These are phyloP conservation scores for Rhizopus arrhizus DNA, from an alignment of 371 early-diverging fungal genomes.

Conservation along the genomic window DNA sequence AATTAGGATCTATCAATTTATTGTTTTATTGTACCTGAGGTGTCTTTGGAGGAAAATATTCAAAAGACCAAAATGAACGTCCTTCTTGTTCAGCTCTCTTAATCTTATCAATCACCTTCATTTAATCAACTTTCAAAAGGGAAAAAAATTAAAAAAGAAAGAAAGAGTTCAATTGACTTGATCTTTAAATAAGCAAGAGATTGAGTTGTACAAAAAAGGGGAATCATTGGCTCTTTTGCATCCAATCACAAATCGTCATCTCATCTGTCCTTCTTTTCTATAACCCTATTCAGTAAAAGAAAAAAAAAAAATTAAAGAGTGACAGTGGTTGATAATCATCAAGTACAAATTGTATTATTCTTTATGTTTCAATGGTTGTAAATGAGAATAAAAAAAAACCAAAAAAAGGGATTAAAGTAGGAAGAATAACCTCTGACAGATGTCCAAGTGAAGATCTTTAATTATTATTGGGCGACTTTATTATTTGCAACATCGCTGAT, in stretches of 20 bases:
- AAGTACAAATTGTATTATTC: too few species aligned
- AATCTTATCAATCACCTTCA: conserved; percentile 84
- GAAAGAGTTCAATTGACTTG: not conserved
- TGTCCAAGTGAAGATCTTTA: not conserved
- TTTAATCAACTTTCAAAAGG: conserved; percentile 13
- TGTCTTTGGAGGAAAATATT: conserved; percentile 97
- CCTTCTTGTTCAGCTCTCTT: conserved; percentile 69
- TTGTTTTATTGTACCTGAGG: conserved; percentile 60
- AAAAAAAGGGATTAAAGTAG: not conserved
- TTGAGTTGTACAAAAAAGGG: conserved; percentile 6
- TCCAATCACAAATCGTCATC: conserved; percentile 18
- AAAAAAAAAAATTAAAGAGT: not conserved
- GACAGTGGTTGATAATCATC: too few species aligned
- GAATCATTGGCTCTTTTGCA: conserved; percentile 11
- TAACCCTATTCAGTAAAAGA: not conserved
- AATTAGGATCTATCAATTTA: not conserved
- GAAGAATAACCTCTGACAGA: not conserved
- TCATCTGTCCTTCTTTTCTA: conserved; percentile 10
- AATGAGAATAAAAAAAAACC: not conserved
- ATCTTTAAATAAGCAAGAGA: conserved; percentile 3
- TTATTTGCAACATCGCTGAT: not conserved
- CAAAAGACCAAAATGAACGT: conserved; percentile 88
- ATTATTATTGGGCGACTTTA: not conserved
- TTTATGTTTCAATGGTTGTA: too few species aligned
- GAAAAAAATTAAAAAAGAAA: conserved; percentile 4